These are phyloP conservation scores for Magnusiomyces ingens DNA, from an alignment of 1,139 yeast genomes.

Conservation along the genomic window DNA sequence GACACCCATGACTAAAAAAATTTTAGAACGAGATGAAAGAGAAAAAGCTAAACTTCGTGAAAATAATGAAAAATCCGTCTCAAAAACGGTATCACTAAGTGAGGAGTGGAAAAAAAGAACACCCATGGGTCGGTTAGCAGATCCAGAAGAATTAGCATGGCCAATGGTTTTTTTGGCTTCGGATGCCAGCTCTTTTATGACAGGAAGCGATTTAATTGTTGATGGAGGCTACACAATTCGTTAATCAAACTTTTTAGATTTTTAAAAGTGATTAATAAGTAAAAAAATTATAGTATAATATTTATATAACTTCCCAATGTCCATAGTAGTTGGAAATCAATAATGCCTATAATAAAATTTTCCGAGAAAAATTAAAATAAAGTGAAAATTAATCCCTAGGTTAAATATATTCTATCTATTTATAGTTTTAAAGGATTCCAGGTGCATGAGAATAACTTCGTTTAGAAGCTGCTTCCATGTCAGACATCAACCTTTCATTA, in stretches of 20 bases:
- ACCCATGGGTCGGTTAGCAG: constrained; percentile 47
- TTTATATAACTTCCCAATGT: too few species aligned
- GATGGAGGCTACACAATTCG: constrained; percentile 76
- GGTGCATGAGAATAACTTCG: not conserved
- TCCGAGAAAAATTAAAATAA: not conserved
- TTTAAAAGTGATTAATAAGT: not conserved
- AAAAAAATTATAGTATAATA: too few species aligned
- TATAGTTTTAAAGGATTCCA: not conserved
- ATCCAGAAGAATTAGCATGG: constrained; percentile 53
- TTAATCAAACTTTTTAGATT: constrained; percentile 27
- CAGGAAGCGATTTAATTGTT: constrained; percentile 71
- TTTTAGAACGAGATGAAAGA: constrained; percentile 48
- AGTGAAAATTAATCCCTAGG: not conserved
- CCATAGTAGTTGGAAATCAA: too few species aligned
- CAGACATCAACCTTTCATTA: not conserved
- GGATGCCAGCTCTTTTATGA: constrained; percentile 69
- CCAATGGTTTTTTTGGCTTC: constrained; percentile 69
- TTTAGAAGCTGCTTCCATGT: not conserved
- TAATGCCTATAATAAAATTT: not conserved
- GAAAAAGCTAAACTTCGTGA: constrained; percentile 17
- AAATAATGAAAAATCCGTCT: too few species aligned
- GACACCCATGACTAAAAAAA: constrained; percentile 58
- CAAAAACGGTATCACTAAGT: too few species aligned
- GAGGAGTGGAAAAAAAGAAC: constrained; percentile 54
- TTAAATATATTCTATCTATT: too few species aligned